Conservation (phyloP, 106 monocot species). For the Posidonia australis region DNA sequence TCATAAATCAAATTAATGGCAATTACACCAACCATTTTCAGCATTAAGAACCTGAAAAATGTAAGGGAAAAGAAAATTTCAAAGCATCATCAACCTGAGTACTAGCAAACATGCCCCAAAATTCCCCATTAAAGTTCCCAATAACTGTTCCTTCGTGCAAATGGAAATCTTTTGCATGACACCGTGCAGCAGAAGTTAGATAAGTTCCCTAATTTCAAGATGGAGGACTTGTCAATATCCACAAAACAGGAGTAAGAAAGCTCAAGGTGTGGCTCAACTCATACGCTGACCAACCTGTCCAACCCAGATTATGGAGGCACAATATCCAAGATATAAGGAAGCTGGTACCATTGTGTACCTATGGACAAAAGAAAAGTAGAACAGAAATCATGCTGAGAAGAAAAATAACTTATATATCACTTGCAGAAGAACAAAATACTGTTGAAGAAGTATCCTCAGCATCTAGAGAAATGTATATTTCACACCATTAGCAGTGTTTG, state of each 20-base stretch:
- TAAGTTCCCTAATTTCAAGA: conserved; percentile 58
- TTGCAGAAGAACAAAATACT: not conserved
- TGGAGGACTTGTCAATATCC: not conserved
- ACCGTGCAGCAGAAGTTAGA: conserved; percentile 69
- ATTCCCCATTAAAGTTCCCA: conserved; percentile 92
- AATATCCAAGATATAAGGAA: conserved; percentile 85
- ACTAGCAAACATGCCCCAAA: conserved; percentile 87
- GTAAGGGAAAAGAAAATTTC: not conserved
- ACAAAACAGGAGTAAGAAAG: not conserved
- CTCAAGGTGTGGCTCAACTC: not conserved
- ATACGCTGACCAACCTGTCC: conserved; percentile 46
- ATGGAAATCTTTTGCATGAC: conserved; percentile 65
- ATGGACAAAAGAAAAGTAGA: conserved; percentile 6
- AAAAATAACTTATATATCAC: not conserved
- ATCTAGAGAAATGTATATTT: not conserved
- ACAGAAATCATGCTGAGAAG: not conserved
- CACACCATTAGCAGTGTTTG: not conserved
- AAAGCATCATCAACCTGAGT: conserved; percentile 43
- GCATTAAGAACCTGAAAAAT: not conserved
- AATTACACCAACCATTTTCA: not conserved
- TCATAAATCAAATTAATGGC: conserved; percentile 1
- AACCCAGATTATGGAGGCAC: conserved; percentile 95
- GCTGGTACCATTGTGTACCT: conserved; percentile 99
- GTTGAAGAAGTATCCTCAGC: not conserved
- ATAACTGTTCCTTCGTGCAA: conserved; percentile 77